Percentiles rank a stretch among this genome's conserved stretches.
phyloP scores from a whole-genome alignment of 1,284 basidiomycete species.

The Ceratobasidium sp. region DNA sequence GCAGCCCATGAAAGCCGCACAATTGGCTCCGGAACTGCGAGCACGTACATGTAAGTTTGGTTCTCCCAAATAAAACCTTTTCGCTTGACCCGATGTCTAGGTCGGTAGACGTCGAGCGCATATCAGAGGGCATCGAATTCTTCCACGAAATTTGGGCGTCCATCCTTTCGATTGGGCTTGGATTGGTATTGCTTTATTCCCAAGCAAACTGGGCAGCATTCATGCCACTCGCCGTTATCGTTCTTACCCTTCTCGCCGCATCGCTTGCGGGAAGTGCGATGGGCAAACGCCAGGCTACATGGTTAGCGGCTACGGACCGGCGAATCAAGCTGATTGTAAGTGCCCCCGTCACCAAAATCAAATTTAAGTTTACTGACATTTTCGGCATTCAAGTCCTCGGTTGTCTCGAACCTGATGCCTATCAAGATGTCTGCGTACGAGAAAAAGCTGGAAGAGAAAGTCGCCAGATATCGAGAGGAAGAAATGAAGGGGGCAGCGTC shows the following conservation, averaged over 20 bases:
- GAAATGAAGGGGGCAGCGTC: constrained; percentile 41
- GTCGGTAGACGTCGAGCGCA: constrained; percentile 53
- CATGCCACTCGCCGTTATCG: constrained; percentile 31
- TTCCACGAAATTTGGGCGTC: constrained; percentile 52
- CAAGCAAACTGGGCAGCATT: constrained; percentile 46
- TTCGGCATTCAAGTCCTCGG: constrained; percentile 38
- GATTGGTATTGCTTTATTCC: constrained; percentile 51
- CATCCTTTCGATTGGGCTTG: constrained; percentile 49
- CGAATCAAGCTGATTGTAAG: constrained; percentile 52
- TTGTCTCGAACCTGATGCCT: constrained; percentile 44
- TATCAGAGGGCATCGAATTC: constrained; percentile 50
- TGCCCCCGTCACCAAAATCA: not conserved
- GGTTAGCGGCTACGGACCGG: constrained; percentile 51
- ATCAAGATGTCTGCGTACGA: constrained; percentile 48
- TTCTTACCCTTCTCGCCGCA: constrained; percentile 19
- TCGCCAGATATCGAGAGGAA: constrained; percentile 30
- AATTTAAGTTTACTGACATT: constrained; percentile 33
- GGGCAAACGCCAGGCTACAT: constrained; percentile 49
- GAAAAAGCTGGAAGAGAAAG: constrained; percentile 35
- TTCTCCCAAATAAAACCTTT: not conserved
- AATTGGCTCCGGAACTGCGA: constrained; percentile 44
- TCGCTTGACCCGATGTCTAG: constrained; percentile 41
- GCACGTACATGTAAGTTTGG: constrained; percentile 46
- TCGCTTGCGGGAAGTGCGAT: constrained; percentile 26
- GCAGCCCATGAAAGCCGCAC: constrained; percentile 40